These are phyloP conservation scores for Phytophthora sp. DNA, from an alignment of 352 stramenopile genomes.

Conservation along the genomic window DNA sequence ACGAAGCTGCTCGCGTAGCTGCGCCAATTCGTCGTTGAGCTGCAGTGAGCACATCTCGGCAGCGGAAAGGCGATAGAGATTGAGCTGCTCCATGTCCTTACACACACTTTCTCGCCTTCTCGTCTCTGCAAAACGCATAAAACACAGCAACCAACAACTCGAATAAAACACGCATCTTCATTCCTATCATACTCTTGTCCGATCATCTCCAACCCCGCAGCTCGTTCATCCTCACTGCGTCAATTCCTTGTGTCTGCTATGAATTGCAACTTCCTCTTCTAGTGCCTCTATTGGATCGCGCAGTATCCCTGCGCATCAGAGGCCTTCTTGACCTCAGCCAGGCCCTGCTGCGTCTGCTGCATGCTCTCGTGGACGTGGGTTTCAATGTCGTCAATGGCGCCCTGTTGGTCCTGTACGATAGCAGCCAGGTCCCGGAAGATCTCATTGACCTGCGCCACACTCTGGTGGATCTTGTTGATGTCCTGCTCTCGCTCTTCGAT, in stretches of 20 bases:
- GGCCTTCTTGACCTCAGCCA: slow-evolving; percentile 87
- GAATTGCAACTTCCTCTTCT: not conserved
- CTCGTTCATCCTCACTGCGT: no score
- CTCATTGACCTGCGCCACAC: slow-evolving; percentile 91
- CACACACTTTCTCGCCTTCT: no score
- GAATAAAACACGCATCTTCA: slow-evolving; percentile 28
- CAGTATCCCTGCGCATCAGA: slow-evolving; percentile 80
- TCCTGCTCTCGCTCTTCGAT: slow-evolving; percentile 91
- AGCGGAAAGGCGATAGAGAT: no score
- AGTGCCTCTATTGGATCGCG: slow-evolving; percentile 58
- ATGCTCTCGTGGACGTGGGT: slow-evolving; percentile 85
- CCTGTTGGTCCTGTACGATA: slow-evolving; percentile 88
- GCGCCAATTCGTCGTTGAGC: not conserved
- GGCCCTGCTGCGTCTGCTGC: slow-evolving; percentile 82
- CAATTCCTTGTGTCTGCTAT: no score
- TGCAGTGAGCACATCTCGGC: no score
- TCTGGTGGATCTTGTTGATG: slow-evolving; percentile 89
- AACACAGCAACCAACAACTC: no score
- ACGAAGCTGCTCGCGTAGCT: not conserved
- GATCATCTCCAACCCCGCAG: no score
- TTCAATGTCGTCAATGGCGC: slow-evolving; percentile 86
- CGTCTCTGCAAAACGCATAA: no score
- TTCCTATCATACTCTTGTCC: slow-evolving; percentile 28
- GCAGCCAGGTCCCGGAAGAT: slow-evolving; percentile 89
- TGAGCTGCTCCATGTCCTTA: not conserved